Conservation (phyloP, 306 rosid genomes). For the Cucumis melo region DNA sequence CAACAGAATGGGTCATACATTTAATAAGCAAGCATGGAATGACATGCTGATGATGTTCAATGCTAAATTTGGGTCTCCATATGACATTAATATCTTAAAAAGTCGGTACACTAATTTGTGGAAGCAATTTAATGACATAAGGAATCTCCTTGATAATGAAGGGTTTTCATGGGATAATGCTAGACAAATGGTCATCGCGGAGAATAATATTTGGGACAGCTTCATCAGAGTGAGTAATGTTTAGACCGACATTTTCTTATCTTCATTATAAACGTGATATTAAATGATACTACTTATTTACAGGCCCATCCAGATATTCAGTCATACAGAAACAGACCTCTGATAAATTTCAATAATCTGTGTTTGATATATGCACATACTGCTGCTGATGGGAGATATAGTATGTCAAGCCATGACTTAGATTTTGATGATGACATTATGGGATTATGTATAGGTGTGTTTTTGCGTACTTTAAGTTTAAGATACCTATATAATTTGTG, state of each 20-base stretch:
- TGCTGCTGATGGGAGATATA: conserved; percentile 47
- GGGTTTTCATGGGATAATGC: conserved; percentile 43
- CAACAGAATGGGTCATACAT: conserved; percentile 43
- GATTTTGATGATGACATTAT: conserved; percentile 37
- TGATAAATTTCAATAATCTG: conserved; percentile 28
- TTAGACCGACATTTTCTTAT: not conserved
- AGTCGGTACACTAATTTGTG: conserved; percentile 27
- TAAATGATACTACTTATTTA: conserved; percentile 10
- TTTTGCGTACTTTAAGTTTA: conserved; percentile 5
- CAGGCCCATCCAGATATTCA: conserved; percentile 41
- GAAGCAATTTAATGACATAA: conserved; percentile 36
- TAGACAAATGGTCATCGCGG: conserved; percentile 31
- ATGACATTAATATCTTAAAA: conserved; percentile 34
- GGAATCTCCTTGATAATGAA: conserved; percentile 33
- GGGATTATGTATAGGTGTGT: conserved; percentile 28
- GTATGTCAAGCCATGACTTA: conserved; percentile 49
- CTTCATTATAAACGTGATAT: not conserved
- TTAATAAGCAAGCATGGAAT: conserved; percentile 49
- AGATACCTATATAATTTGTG: not conserved
- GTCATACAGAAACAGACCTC: conserved; percentile 27
- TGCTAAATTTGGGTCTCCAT: conserved; percentile 25
- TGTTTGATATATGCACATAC: conserved; percentile 45
- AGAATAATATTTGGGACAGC: conserved; percentile 33
- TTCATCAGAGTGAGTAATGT: conserved; percentile 25
- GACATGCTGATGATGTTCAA: conserved; percentile 37